Conservation (phyloP, 495 filamentous ascomycete genomes). For the Penicillium dipodomyicola region DNA sequence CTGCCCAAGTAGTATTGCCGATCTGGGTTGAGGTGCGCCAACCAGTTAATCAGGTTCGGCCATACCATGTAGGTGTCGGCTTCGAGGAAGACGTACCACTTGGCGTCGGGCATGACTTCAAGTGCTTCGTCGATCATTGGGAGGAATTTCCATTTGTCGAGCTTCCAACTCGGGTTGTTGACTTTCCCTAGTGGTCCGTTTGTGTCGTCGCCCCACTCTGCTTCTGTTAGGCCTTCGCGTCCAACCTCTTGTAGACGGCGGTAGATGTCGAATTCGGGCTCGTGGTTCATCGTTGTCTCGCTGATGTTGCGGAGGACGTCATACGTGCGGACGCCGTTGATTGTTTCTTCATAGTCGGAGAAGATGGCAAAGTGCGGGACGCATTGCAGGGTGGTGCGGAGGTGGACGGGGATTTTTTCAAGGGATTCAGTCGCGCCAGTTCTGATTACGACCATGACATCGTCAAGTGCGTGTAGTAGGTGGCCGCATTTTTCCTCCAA, state of each 20-base stretch:
- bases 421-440: conserved; percentile 43
- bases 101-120: conserved; percentile 48
- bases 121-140: conserved; percentile 58
- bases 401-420: conserved; percentile 40
- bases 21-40: conserved; percentile 50
- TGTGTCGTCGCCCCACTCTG: conserved; percentile 30
- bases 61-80: conserved; percentile 63
- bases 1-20: conserved; percentile 53
- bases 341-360: conserved; percentile 47
- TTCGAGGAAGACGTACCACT: conserved; percentile 67
- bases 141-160: conserved; percentile 69
- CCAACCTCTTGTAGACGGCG: conserved; percentile 39
- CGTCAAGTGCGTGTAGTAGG: conserved; percentile 27
- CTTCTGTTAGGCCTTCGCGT: conserved; percentile 32
- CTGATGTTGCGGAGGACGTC: conserved; percentile 44
- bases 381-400: conserved; percentile 41
- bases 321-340: conserved; percentile 37
- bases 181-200: conserved; percentile 38
- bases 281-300: conserved; percentile 29
- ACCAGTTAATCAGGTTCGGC: conserved; percentile 57
- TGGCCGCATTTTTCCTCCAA: conserved; percentile 22
- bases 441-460: conserved; percentile 44
- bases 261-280: conserved; percentile 46
- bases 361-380: conserved; percentile 45
- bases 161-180: conserved; percentile 53